Percentiles rank a stretch among this genome's conserved stretches.
Conservation (phyloP, 202 grass and related monocot genomes). For the Brachypodium distachyon region DNA sequence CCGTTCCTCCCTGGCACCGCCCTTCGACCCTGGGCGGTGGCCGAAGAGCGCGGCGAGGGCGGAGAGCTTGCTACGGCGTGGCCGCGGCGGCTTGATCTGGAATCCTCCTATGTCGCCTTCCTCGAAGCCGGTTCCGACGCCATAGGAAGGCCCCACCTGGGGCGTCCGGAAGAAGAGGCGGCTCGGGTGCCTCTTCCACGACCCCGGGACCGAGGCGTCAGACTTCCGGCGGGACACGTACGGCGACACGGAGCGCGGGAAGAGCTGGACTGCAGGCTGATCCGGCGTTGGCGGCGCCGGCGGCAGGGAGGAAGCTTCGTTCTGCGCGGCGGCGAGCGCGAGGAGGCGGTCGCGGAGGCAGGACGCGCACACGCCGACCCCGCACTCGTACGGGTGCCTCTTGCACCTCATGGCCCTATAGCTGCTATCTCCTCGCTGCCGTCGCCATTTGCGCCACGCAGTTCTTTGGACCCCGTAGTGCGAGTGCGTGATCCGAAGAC, state of each 20-base stretch:
- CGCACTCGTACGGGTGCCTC: conserved; percentile 47
- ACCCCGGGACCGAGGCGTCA: conserved; percentile 7
- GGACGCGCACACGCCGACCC: conserved; percentile 60
- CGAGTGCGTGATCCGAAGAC: neutral
- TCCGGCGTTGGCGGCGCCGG: neutral
- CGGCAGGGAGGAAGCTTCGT: conserved; percentile 13
- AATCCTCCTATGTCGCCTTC: conserved; percentile 44
- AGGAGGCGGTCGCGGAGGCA: conserved; percentile 89
- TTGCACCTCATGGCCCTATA: conserved; percentile 56
- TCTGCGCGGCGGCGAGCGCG: conserved; percentile 46
- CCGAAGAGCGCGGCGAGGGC: conserved; percentile 40
- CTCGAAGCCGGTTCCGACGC: neutral
- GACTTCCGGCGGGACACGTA: conserved; percentile 52
- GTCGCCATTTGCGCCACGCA: neutral
- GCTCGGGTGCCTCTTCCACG: neutral
- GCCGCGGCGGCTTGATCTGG: conserved; percentile 3
- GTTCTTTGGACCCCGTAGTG: neutral
- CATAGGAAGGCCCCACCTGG: conserved; percentile 37
- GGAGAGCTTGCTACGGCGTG: conserved; percentile 29
- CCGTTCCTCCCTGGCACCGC: neutral
- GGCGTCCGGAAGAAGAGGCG: conserved; percentile 67
- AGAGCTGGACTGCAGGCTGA: neutral
- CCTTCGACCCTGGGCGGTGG: neutral
- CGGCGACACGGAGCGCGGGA: conserved; percentile 58
- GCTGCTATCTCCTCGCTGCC: neutral